Evolutionary conservation across 2,329 filamentous ascomycete species (phyloP).

Genomic region (Fusarium sororula): DNA sequence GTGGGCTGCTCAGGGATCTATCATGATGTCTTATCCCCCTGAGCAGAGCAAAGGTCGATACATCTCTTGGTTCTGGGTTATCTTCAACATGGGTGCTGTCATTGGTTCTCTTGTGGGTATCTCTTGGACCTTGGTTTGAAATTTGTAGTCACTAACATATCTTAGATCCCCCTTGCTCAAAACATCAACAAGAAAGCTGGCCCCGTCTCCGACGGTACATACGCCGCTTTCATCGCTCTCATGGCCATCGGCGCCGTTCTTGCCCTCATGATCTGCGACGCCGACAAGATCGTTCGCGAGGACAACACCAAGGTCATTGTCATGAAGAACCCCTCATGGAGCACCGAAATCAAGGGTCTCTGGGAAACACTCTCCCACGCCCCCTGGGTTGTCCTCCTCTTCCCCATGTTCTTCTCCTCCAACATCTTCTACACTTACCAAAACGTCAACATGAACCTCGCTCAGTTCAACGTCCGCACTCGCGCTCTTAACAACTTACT

Average conservation of each 20-base stretch:
- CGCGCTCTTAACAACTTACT: conserved; percentile 64
- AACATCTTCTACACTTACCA: conserved; percentile 68
- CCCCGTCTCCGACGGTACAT: conserved; percentile 60
- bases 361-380: conserved; percentile 54
- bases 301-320: conserved; percentile 50
- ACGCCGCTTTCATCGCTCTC: conserved; percentile 58
- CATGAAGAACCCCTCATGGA: conserved; percentile 49
- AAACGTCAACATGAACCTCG: conserved; percentile 64
- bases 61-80: conserved; percentile 93
- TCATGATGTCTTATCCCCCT: conserved; percentile 89
- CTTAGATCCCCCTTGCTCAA: conserved; percentile 73
- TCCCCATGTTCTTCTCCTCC: conserved; percentile 64
- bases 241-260: conserved; percentile 60
- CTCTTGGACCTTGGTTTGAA: background rate
- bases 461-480: conserved; percentile 63
- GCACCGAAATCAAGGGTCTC: conserved; percentile 48
- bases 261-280: conserved; percentile 58
- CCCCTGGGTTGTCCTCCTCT: conserved; percentile 48
- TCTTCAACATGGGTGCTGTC: conserved; percentile 92
- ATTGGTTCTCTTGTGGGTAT: conserved; percentile 74
- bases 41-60: conserved; percentile 87
- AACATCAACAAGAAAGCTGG: conserved; percentile 68
- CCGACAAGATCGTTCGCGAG: conserved; percentile 52
- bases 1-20: conserved; percentile 84
- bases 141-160: background rate